Evolutionary conservation across 441 rosid species (phyloP).

Genomic region (Erodium moschatum): DNA sequence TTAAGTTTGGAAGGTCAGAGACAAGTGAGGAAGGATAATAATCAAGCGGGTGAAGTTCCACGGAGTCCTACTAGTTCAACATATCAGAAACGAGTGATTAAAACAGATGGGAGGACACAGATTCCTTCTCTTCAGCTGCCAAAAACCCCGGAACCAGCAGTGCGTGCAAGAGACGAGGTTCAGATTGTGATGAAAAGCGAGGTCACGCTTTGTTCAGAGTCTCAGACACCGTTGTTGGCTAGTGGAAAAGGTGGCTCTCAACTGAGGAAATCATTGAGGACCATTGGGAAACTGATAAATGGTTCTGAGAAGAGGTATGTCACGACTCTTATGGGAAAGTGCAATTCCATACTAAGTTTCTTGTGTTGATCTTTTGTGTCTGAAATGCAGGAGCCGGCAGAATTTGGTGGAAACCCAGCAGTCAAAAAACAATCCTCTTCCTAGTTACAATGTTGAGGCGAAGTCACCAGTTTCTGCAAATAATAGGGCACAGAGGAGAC

Average conservation of each 20-base stretch:
- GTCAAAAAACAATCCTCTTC: conserved; percentile 28
- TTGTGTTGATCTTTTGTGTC: background rate
- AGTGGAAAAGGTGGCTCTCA: conserved; percentile 54
- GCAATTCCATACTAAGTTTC: too few relatives aligned
- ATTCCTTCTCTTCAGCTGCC: conserved; percentile 43
- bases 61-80: conserved; percentile 52
- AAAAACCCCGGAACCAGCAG: conserved; percentile 48
- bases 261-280: conserved; percentile 68
- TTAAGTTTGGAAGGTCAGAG: conserved; percentile 61
- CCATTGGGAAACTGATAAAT: conserved; percentile 72
- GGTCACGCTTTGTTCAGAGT: conserved; percentile 32
- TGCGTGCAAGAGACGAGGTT: conserved; percentile 34
- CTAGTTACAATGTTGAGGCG: conserved; percentile 23
- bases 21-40: conserved; percentile 27
- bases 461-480: conserved; percentile 41
- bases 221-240: conserved; percentile 21
- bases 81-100: conserved; percentile 29
- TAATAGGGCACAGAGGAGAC: conserved; percentile 51
- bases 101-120: conserved; percentile 35
- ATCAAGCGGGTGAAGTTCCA: conserved; percentile 12
- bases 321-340: too few relatives aligned
- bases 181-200: conserved; percentile 30
- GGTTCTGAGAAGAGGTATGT: conserved; percentile 77
- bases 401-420: conserved; percentile 29
- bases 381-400: conserved; percentile 36